Base-by-base conservation (phyloP, 176 grass and related monocot genomes). In the Poa pratensis region DNA sequence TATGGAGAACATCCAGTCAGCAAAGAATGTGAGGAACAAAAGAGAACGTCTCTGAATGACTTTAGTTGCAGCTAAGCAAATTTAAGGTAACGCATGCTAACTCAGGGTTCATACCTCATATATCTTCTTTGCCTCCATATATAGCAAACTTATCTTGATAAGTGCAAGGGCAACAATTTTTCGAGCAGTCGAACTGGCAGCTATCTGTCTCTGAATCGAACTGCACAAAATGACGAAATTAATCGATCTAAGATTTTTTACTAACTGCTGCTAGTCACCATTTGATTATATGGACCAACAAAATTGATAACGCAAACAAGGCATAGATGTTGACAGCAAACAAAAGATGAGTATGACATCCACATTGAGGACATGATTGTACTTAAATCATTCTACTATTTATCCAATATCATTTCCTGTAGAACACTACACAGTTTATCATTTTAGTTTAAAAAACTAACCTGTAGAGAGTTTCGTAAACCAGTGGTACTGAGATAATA, bases 401-500 rank as follows among this genome's bases (percentile, higher is more conserved):
- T 73, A 26, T 63, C 27, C 19, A 77, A 70, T 82, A 26, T 30
- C 6, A 77, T 45, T 82, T 50, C 14, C 0, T 19, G 27, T 53
- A 52, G 20, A 75, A 75, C 52, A 57, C 3, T 18, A 52, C 48
- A 53, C 32, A 76, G 43, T 76, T 82, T 78, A 71, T 32, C 58
- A 24, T 49, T 76, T 75, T 54, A 73, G 34, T 66, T 58, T 18
- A 43, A 53, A 51, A 39, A 81, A 87, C 87, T 49, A 74, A 98
- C 96, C 90, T 98, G 89, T 98, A 95, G 66, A 98, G 88, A 67
- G 93, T 98, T 89, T 98, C 96, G 89, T 92, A 98, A 30, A 98
- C 93, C 87, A 95, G 58, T 45, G 96, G 96, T 50, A 98, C 93
- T 30, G 93, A 95, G 87, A 98, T 72, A 67, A 98, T 68, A 64